Base-by-base conservation (phyloP, 2,329 filamentous ascomycete species). In the Diplodia seriata region DNA sequence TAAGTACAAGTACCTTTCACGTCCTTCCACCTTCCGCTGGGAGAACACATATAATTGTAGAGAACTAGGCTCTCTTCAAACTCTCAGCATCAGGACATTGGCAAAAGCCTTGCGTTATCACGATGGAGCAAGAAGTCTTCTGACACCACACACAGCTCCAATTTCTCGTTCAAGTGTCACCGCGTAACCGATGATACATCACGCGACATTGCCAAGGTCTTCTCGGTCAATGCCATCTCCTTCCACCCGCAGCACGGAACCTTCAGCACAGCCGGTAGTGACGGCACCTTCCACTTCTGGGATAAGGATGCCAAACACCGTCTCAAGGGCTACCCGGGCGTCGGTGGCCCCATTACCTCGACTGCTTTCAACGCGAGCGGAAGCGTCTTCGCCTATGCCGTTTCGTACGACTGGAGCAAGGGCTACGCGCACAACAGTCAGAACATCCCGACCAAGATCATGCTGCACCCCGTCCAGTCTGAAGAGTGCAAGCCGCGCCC, bases 151-250 rank as follows among this genome's bases (percentile, higher is more conserved):
- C 33, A 23, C 57, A 80, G 79, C 71, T 91, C 90, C 76, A 98
- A 99, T 84, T 99, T 99, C 85, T 97, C 93, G 51, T 99, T 99
- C 89, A 98, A 98, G 82, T 99, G 95, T 81, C 95, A 99, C 80
- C 93, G 95, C 69, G 92, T 97, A 74, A 87, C 88, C 5, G 88
- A 91, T 1, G 82, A 88, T 68, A 80, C 78, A 65, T 73, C 80
- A 56, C 81, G 82, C 69, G 94, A 93, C 80, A 83, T 90, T 71
- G 92, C 91, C 74, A 95, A 94, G 76, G 95, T 98, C 74, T 95
- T 94, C 84, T 90, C 93, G 1, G 93, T 99, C 76, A 99, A 99
- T 82, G 91, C 93, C 73, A 99, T 99, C 79, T 96, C 92, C 29
- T 98, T 98, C 88, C 95, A 99, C 82, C 95, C 95, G 1, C 86